Evolutionary conservation across 495 filamentous ascomycete genomes (phyloP).

Genomic region (Daldinia childiae): DNA sequence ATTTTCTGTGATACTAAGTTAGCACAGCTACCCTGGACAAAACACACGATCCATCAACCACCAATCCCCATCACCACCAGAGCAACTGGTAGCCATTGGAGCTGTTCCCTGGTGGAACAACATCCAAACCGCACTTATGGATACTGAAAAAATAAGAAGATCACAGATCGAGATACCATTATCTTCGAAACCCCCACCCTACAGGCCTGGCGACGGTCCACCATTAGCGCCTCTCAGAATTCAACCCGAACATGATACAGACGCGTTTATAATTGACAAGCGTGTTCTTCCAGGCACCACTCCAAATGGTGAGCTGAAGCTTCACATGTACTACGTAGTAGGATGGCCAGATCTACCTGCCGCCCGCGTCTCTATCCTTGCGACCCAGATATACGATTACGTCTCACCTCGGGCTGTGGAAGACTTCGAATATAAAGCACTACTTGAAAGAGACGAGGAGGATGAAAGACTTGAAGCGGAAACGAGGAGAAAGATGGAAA

Average conservation of each 20-base stretch:
- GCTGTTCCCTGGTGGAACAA: constrained; percentile 14
- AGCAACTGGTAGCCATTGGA: neutral
- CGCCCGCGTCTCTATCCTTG: constrained; percentile 50
- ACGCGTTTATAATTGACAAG: constrained; percentile 59
- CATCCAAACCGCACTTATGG: constrained; percentile 24
- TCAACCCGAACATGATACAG: constrained; percentile 50
- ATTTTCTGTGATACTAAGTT: neutral
- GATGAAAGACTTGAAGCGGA: constrained; percentile 16
- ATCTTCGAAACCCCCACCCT: constrained; percentile 43
- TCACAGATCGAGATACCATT: constrained; percentile 50
- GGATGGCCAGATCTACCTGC: constrained; percentile 56
- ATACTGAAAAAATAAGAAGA: neutral
- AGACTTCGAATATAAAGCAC: constrained; percentile 53
- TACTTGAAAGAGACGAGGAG: constrained; percentile 47
- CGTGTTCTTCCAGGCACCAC: constrained; percentile 48
- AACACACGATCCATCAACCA: neutral
- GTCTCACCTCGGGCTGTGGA: constrained; percentile 57
- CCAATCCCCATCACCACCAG: neutral
- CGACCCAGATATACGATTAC: constrained; percentile 54
- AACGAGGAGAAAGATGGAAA: constrained; percentile 24
- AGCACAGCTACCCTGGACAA: constrained; percentile 32
- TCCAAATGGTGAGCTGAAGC: constrained; percentile 43
- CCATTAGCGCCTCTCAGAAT: constrained; percentile 50
- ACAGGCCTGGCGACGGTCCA: constrained; percentile 53
- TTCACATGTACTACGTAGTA: constrained; percentile 53